These are phyloP conservation scores for Dothiorella sarmentorum DNA, from an alignment of 2,329 filamentous ascomycete species.

Conservation along the genomic window DNA sequence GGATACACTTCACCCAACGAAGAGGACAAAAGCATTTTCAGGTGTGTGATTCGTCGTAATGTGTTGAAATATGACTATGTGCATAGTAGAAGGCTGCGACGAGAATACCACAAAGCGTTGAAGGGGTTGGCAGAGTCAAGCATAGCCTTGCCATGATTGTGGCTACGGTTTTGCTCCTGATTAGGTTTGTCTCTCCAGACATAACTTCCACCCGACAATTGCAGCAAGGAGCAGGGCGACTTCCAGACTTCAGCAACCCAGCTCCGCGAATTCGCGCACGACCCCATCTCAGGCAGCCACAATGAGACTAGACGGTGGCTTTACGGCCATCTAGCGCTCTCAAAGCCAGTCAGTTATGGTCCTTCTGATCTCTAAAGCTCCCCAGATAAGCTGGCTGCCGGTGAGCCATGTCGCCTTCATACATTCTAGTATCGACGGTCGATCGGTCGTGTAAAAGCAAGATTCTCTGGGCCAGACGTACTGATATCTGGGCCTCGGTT, in stretches of 20 bases:
- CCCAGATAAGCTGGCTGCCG: neutral
- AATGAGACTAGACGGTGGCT: no score
- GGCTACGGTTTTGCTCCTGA: neutral
- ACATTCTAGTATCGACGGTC: neutral
- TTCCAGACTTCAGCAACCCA: neutral
- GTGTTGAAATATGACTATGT: neutral
- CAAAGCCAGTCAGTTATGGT: neutral
- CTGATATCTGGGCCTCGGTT: neutral
- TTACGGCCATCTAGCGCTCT: constrained; percentile 12
- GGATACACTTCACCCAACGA: no score
- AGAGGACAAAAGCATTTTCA: neutral
- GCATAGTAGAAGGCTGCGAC: no score
- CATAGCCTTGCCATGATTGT: no score
- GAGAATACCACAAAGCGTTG: neutral
- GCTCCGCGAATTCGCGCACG: neutral
- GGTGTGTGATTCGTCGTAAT: neutral
- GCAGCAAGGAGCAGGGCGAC: neutral
- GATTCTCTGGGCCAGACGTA: neutral
- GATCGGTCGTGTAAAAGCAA: neutral
- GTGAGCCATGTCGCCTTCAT: neutral
- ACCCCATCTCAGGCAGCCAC: neutral
- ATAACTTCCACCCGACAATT: neutral
- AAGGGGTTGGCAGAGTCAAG: neutral
- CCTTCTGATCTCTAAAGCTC: neutral
- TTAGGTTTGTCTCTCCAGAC: neutral